phyloP scores from a whole-genome alignment of 2,329 filamentous ascomycete species.

The Diaporthe vexans region DNA sequence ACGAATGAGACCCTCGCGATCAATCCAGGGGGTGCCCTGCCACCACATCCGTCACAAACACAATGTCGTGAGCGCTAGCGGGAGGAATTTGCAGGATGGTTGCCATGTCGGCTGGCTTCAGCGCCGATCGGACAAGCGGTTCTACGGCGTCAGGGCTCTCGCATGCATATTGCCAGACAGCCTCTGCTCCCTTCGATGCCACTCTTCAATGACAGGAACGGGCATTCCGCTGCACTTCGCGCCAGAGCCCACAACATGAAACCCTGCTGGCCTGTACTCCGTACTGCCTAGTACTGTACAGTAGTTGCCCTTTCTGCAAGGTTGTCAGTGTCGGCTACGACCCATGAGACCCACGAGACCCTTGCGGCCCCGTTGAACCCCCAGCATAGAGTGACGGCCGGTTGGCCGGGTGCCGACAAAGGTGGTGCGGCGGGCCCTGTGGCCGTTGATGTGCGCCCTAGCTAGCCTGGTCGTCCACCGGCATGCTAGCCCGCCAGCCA shows the following conservation, averaged over 20 bases:
- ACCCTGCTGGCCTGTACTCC: conserved; percentile 29
- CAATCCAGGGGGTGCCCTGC: conserved; percentile 13
- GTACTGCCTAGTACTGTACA: conserved; percentile 22
- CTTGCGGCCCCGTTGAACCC: conserved; percentile 27
- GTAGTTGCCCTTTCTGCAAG: conserved; percentile 19
- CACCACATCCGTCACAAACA: conserved; percentile 35
- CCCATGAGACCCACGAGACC: conserved; percentile 26
- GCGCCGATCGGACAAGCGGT: conserved; percentile 30
- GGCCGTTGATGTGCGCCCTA: conserved; percentile 42
- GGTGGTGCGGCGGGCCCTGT: conserved; percentile 37
- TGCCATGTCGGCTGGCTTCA: conserved; percentile 40
- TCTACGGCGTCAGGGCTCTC: not conserved
- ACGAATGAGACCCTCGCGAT: conserved; percentile 19
- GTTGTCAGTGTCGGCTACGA: conserved; percentile 16
- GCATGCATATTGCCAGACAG: conserved; percentile 27
- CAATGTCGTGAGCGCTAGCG: conserved; percentile 27
- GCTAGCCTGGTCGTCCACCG: conserved; percentile 34
- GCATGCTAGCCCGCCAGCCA: conserved; percentile 6
- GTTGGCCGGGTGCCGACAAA: conserved; percentile 41
- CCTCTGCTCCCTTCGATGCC: conserved; percentile 14
- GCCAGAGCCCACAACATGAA: conserved; percentile 29
- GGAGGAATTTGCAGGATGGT: conserved; percentile 23
- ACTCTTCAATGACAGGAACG: conserved; percentile 15
- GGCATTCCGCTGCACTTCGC: conserved; percentile 18
- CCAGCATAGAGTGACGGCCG: conserved; percentile 31